These are phyloP conservation scores for Hymenoscyphus repandus DNA, from an alignment of 2,329 filamentous ascomycete genomes.

Conservation along the genomic window DNA sequence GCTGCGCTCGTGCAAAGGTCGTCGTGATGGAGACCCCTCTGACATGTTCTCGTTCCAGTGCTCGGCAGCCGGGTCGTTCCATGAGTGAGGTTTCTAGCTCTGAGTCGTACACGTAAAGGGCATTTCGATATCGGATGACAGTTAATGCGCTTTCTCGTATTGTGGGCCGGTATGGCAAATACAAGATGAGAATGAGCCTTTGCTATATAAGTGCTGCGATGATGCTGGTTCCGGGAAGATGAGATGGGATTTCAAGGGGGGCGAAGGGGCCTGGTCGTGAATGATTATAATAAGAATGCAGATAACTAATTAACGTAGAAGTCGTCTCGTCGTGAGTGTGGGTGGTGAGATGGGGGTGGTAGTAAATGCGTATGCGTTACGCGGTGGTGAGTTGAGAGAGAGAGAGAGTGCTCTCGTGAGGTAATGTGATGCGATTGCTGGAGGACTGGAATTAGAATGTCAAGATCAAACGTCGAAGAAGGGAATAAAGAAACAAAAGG, in stretches of 20 bases:
- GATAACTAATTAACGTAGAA: neutral
- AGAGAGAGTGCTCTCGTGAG: neutral
- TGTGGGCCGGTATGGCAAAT: neutral
- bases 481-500: constrained; percentile 3
- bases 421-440: neutral
- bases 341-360: neutral
- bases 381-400: neutral
- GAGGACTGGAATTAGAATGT: neutral
- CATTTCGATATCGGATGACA: constrained; percentile 2
- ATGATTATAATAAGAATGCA: neutral
- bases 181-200: neutral
- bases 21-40: constrained; percentile 8
- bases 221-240: constrained; percentile 3
- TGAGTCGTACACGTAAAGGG: neutral
- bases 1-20: constrained; percentile 23
- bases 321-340: constrained; percentile 8
- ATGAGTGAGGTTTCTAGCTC: constrained; percentile 4
- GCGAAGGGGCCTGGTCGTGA: neutral
- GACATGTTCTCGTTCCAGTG: constrained; percentile 4
- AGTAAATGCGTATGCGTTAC: neutral
- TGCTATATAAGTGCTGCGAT: constrained; percentile 6
- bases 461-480: neutral
- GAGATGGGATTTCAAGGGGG: neutral
- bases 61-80: neutral
- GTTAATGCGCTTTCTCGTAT: neutral